Percentiles rank a stretch among this genome's conserved stretches.
Evolutionary conservation across 2,329 filamentous ascomycete genomes (phyloP).

Genomic region (Westerdykella sp.): DNA sequence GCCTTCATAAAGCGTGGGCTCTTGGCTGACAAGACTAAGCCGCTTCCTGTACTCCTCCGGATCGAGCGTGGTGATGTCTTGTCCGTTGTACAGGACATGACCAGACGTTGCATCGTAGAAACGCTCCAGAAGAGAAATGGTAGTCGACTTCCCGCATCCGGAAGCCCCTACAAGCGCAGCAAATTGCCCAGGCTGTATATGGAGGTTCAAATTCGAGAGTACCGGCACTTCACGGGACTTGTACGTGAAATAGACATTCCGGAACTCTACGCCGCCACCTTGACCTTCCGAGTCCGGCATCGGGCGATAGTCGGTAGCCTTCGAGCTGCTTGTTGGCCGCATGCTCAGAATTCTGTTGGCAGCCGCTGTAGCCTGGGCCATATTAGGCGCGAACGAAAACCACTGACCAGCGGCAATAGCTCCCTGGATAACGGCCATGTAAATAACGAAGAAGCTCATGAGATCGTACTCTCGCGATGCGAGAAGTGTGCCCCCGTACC

Average conservation of each 20-base stretch:
- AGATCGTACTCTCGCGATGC: conserved; percentile 44
- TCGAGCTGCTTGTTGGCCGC: conserved; percentile 15
- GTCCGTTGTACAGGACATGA: conserved; percentile 50
- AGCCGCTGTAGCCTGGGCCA: conserved; percentile 33
- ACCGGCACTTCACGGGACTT: conserved; percentile 75
- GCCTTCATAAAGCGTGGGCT: conserved; percentile 43
- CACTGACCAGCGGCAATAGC: conserved; percentile 34
- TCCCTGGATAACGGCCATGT: conserved; percentile 47
- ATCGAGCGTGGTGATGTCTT: conserved; percentile 33
- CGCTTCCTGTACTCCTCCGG: conserved; percentile 37
- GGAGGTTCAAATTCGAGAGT: conserved; percentile 42
- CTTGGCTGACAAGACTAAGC: conserved; percentile 43
- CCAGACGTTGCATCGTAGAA: conserved; percentile 67
- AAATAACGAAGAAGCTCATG: conserved; percentile 48
- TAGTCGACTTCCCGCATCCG: conserved; percentile 67
- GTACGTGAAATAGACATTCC: conserved; percentile 89
- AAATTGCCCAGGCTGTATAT: conserved; percentile 56
- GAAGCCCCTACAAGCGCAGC: conserved; percentile 64
- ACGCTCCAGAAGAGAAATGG: conserved; percentile 55
- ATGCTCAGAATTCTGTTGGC: conserved; percentile 35
- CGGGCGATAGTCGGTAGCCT: conserved; percentile 8
- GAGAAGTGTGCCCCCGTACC: conserved; percentile 42
- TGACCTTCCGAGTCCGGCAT: conserved; percentile 4
- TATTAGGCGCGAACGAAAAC: conserved; percentile 45
- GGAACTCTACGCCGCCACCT: conserved; percentile 64